Base-by-base conservation (phyloP, 345 rosid species). In the Eucalyptus tenuipes region DNA sequence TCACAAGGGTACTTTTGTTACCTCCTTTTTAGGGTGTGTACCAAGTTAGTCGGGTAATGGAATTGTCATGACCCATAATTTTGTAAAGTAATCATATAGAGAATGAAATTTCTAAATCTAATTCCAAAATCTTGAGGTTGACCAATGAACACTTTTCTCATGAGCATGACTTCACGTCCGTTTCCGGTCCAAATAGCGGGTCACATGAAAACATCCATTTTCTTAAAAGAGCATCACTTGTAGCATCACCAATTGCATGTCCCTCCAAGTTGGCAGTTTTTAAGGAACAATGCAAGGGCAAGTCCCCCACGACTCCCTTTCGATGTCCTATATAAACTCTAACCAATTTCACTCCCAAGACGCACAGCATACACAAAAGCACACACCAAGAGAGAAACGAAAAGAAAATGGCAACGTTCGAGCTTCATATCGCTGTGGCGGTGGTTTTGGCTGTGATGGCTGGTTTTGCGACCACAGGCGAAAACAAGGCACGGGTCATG, bases 1-100 rank as follows among this genome's bases (percentile, higher is more conserved):
- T 59, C 14, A 11, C 1, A 15, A 25, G 27, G 29, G 29, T 24
- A 57, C 5, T 57, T 10, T 10, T 13, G 13, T 24, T n/a, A 57
- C 20, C 29, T 57, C n/a, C 0, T 57, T 10, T 57, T 57, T 10
- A 24, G 0, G 13, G 29, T 24, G 13, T 24, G 12, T 2, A 22
- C 0, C 6, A 29, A 55, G 1, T 25, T 57, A 24, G 24, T 24
- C 24, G n/a, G 2, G n/a, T 15, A 25, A 52, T 59, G 66, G 15
- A 59, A 25, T 25, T 2, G 25, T 25, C 31, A 31, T 25, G 57
- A 49, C 57, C 25, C 10, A 52, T 52, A 20, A 52, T 52, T 0
- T 10, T 55, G 13, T 55, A 55, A 13, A 55, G 5, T 55, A 10
- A 55, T 55, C 61, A 10, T 55, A 29, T 25, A 10, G 25, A 52